phyloP scores from a whole-genome alignment of 2,329 filamentous ascomycete genomes.

The Domatiomyces catenatus region DNA sequence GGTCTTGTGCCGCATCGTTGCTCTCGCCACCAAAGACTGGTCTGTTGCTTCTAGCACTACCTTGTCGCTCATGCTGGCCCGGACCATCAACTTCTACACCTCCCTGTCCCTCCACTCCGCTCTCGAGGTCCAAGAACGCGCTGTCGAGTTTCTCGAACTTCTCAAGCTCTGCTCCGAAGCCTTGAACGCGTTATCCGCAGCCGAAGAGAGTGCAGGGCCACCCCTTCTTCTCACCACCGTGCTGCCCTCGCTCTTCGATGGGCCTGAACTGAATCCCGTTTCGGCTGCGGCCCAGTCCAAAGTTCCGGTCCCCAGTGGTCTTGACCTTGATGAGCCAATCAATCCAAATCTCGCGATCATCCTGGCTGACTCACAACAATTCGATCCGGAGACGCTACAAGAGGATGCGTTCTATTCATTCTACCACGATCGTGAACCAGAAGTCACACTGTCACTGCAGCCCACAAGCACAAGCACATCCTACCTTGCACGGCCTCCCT shows the following conservation, averaged over 20 bases:
- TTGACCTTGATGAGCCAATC: constrained; percentile 71
- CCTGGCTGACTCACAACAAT: constrained; percentile 35
- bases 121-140: constrained; percentile 85
- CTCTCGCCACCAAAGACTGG: constrained; percentile 52
- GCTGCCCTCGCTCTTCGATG: constrained; percentile 72
- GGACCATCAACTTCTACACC: constrained; percentile 70
- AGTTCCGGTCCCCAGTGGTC: constrained; percentile 58
- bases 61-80: constrained; percentile 61
- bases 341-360: constrained; percentile 57
- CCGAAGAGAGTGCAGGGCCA: constrained; percentile 36
- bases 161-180: constrained; percentile 78
- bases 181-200: constrained; percentile 19
- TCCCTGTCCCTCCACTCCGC: constrained; percentile 65
- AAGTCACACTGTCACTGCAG: constrained; percentile 2
- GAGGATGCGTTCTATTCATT: constrained; percentile 31
- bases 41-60: constrained; percentile 57
- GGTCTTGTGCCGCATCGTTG: constrained; percentile 58
- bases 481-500: background rate
- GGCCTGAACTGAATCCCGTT: constrained; percentile 83
- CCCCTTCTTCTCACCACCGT: constrained; percentile 80
- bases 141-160: constrained; percentile 82
- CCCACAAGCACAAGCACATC: constrained; percentile 2
- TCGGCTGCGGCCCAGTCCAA: constrained; percentile 68
- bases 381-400: constrained; percentile 30
- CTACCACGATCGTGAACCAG: constrained; percentile 24